phyloP scores from a whole-genome alignment of 2,329 filamentous ascomycete genomes.

The Exophiala aquamarina region DNA sequence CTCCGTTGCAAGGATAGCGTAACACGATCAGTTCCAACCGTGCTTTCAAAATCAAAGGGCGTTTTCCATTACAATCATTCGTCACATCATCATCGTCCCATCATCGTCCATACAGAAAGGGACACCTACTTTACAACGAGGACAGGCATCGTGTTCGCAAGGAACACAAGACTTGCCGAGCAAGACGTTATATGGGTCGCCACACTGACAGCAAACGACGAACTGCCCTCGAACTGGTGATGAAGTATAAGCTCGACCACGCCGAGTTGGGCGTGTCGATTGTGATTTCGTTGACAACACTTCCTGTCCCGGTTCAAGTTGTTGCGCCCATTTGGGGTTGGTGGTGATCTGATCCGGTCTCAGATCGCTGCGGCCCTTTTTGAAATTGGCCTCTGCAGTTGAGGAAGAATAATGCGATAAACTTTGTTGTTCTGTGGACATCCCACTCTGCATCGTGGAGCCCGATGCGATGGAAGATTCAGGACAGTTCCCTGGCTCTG shows the following conservation, averaged over 20 bases:
- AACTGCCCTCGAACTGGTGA: background rate
- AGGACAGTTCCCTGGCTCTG: background rate
- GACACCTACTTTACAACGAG: background rate
- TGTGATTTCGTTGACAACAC: background rate
- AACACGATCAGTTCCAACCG: too few species aligned
- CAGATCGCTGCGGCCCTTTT: background rate
- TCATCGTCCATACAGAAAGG: too few species aligned
- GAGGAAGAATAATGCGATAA: background rate
- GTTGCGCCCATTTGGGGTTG: background rate
- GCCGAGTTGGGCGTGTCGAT: background rate
- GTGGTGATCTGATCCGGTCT: background rate
- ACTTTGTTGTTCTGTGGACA: background rate
- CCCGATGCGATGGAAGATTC: background rate
- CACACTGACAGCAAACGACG: slow-evolving; percentile 18
- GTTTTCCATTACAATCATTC: background rate
- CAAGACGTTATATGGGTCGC: background rate
- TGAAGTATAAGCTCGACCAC: background rate
- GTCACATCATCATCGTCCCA: background rate
- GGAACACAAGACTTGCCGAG: slow-evolving; percentile 1
- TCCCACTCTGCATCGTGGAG: background rate
- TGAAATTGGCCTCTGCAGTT: background rate
- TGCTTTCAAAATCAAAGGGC: too few species aligned
- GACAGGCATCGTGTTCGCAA: background rate
- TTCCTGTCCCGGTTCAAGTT: background rate
- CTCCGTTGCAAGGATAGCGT: too few species aligned